Evolutionary conservation across 2,329 filamentous ascomycete genomes (phyloP).

Genomic region (Ascochyta pisi): DNA sequence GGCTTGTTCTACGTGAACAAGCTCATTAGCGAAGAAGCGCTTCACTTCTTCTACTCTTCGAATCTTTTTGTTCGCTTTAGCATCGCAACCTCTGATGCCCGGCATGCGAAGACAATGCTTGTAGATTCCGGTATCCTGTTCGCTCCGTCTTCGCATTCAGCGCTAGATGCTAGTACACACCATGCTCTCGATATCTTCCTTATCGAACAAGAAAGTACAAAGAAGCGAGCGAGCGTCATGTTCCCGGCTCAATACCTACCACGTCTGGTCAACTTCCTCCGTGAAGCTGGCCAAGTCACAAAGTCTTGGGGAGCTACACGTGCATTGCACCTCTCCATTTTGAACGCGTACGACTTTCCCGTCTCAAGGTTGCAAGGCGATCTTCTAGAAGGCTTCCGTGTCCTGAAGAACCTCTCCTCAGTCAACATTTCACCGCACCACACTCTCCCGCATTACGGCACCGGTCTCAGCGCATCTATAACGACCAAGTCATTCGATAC

Average conservation of each 20-base stretch:
- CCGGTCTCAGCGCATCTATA: conserved; percentile 31
- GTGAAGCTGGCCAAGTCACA: conserved; percentile 31
- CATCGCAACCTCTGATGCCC: conserved; percentile 35
- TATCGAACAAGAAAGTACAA: conserved; percentile 36
- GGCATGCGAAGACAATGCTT: conserved; percentile 43
- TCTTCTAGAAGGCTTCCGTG: conserved; percentile 40
- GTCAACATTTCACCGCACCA: conserved; percentile 28
- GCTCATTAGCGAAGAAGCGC: conserved; percentile 30
- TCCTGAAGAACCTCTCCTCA: conserved; percentile 30
- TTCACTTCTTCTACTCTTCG: conserved; percentile 41
- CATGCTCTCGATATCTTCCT: conserved; percentile 41
- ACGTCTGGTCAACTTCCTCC: conserved; percentile 44
- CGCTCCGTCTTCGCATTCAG: conserved; percentile 15
- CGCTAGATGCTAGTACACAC: conserved; percentile 16
- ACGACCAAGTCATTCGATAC: conserved; percentile 17
- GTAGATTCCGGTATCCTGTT: conserved; percentile 43
- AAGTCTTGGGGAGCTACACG: conserved; percentile 33
- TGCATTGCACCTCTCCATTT: conserved; percentile 29
- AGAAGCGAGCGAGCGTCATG: conserved; percentile 37
- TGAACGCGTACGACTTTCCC: conserved; percentile 35
- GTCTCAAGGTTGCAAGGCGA: conserved; percentile 40
- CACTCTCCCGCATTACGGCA: conserved; percentile 34
- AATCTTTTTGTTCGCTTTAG: conserved; percentile 41
- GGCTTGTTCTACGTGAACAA: conserved; percentile 39
- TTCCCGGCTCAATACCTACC: conserved; percentile 47